Conservation (phyloP, 148 eudicot genomes). For the Nepenthes gracilis region DNA sequence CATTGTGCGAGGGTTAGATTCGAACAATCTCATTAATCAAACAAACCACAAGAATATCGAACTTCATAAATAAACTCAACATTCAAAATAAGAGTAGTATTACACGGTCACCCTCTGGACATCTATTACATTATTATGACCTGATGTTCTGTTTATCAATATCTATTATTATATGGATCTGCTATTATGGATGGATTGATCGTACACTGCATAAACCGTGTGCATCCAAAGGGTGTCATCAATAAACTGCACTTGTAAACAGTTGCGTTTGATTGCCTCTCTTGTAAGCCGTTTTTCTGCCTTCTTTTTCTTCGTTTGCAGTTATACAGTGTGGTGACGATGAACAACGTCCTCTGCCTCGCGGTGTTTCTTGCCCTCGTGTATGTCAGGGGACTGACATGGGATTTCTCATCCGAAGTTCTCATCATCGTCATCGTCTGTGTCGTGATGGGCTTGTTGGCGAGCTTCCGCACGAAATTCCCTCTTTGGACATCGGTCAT, state of each 20-base stretch:
- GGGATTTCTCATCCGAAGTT: constrained; percentile 90
- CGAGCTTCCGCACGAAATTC: constrained; percentile 63
- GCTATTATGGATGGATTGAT: too few species aligned
- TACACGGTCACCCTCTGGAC: too few species aligned
- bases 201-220: too few species aligned
- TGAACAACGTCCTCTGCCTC: constrained; percentile 69
- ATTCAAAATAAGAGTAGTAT: too few species aligned
- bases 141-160: too few species aligned
- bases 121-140: too few species aligned
- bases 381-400: constrained; percentile 48
- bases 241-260: background rate
- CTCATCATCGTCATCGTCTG: constrained; percentile 66
- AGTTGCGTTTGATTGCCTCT: background rate
- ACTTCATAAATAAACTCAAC: too few species aligned
- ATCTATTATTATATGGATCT: too few species aligned
- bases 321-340: constrained; percentile 69
- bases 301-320: constrained; percentile 17
- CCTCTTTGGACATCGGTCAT: constrained; percentile 66
- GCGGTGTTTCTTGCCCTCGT: constrained; percentile 77
- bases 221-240: too few species aligned
- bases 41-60: too few species aligned
- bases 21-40: too few species aligned
- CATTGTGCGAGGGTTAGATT: too few species aligned
- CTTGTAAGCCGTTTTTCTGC: background rate
- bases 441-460: constrained; percentile 54